Conservation (phyloP, 192 early-diverging fungal genomes). For the Linnemannia zychae region DNA sequence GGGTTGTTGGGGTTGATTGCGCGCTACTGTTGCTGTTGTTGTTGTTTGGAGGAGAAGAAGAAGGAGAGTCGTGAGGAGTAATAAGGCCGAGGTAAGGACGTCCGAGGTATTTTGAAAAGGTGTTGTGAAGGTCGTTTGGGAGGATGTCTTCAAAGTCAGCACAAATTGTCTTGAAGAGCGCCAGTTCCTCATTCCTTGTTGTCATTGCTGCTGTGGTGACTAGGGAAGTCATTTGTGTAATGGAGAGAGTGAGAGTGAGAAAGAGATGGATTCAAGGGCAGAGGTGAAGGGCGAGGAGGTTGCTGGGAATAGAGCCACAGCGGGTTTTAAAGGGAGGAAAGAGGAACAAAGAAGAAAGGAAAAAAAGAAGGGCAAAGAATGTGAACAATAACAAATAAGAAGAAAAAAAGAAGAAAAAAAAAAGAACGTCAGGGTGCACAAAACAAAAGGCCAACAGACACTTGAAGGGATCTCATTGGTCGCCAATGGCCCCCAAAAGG, state of each 20-base stretch:
- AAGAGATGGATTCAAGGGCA: background rate
- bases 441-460: no score
- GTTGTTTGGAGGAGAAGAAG: background rate
- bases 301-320: background rate
- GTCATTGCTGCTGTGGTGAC: background rate
- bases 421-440: background rate
- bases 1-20: background rate
- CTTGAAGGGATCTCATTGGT: no score
- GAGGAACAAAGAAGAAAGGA: background rate
- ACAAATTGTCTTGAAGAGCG: constrained; percentile 27
- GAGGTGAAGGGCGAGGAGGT: background rate
- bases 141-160: constrained; percentile 52
- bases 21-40: no score
- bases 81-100: constrained; percentile 11
- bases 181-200: background rate
- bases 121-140: constrained; percentile 24
- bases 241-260: background rate
- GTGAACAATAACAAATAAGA: background rate
- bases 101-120: constrained; percentile 22
- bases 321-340: background rate
- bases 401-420: background rate
- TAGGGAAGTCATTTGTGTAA: background rate
- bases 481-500: no score
- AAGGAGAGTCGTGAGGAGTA: background rate
- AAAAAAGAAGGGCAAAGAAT: background rate